Evolutionary conservation across 306 rosid genomes (phyloP).

Genomic region (Sicyos edulis): DNA sequence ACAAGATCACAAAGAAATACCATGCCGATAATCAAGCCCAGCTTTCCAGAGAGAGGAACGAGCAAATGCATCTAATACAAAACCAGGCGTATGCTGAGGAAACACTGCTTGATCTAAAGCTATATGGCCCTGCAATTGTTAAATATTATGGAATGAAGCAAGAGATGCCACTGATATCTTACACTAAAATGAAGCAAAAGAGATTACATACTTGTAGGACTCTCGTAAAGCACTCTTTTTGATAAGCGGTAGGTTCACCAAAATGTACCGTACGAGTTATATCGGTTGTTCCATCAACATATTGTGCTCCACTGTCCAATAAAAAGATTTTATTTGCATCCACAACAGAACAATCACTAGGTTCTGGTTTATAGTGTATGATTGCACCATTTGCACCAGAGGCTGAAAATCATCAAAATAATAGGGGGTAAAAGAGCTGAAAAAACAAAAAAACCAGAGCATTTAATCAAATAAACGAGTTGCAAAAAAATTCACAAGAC

Average conservation of each 20-base stretch:
- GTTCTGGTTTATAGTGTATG: constrained; percentile 90
- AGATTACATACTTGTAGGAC: constrained; percentile 64
- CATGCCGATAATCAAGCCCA: constrained; percentile 96
- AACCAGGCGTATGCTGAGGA: constrained; percentile 89
- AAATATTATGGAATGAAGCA: background rate
- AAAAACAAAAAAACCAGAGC: background rate
- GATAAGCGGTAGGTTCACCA: constrained; percentile 62
- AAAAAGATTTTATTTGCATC: constrained; percentile 69
- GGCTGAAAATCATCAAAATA: constrained; percentile 39
- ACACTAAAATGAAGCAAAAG: constrained; percentile 1
- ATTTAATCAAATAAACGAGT: constrained; percentile 10
- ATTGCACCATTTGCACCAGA: constrained; percentile 95
- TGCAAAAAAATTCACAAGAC: background rate
- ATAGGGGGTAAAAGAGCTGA: constrained; percentile 6
- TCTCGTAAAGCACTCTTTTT: constrained; percentile 83
- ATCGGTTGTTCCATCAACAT: constrained; percentile 94
- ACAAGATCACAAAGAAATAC: constrained; percentile 32
- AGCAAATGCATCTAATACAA: constrained; percentile 92
- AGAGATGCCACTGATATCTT: constrained; percentile 4
- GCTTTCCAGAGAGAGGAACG: constrained; percentile 91
- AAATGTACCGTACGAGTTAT: constrained; percentile 94
- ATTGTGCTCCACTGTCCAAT: constrained; percentile 97
- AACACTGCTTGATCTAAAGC: constrained; percentile 83
- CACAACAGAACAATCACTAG: constrained; percentile 66
- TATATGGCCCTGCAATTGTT: constrained; percentile 77